These are phyloP conservation scores for Mariannaea elegans DNA, from an alignment of 2,329 filamentous ascomycete species.

Conservation along the genomic window DNA sequence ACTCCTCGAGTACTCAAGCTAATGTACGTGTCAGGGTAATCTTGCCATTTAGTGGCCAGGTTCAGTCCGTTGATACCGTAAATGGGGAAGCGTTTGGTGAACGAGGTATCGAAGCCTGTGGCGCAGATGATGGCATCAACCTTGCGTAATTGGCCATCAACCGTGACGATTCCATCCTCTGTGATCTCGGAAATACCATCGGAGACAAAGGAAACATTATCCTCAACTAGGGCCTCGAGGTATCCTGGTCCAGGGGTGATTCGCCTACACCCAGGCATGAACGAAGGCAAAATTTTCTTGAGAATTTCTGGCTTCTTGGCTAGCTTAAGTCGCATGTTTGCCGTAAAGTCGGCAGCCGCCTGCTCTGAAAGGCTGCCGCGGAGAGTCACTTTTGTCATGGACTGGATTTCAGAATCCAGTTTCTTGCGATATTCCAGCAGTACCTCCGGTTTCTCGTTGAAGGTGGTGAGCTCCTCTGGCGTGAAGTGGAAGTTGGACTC, in stretches of 20 bases:
- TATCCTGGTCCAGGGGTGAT: slow-evolving; percentile 11
- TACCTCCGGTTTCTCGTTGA: neutral
- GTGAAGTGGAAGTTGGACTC: slow-evolving; percentile 1
- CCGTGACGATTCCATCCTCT: neutral
- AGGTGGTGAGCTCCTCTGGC: neutral
- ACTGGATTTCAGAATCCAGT: neutral
- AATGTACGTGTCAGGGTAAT: slow-evolving; percentile 12
- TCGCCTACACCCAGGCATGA: slow-evolving; percentile 1
- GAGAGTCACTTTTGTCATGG: neutral
- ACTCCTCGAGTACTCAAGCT: neutral
- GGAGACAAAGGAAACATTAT: slow-evolving; percentile 6
- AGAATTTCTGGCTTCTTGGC: slow-evolving; percentile 10
- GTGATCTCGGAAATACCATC: neutral
- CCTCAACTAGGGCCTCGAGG: slow-evolving; percentile 1
- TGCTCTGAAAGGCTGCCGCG: neutral
- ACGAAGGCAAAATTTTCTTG: neutral
- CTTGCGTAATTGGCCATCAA: neutral
- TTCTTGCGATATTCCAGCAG: neutral
- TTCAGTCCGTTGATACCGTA: neutral
- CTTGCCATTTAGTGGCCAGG: neutral
- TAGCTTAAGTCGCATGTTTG: neutral
- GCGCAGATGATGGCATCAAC: slow-evolving; percentile 13
- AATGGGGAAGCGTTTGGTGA: neutral
- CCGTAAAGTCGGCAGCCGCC: neutral
- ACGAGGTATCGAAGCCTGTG: slow-evolving; percentile 6